These are phyloP conservation scores for Aegilops bicornis DNA, from an alignment of 176 grass and related monocot genomes.

Conservation along the genomic window DNA sequence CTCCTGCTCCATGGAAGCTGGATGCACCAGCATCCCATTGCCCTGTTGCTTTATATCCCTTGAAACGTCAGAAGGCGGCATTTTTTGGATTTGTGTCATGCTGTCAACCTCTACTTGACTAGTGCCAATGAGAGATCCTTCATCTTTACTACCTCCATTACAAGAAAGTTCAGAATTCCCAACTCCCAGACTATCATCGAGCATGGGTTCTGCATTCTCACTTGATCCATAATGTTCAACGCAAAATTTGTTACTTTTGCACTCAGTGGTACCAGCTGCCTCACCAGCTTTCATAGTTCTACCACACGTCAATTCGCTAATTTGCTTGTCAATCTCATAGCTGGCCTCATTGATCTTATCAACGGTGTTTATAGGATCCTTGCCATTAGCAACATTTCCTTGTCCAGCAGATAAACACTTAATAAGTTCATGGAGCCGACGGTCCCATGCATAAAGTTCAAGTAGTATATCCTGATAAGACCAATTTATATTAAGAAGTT, in stretches of 20 bases:
- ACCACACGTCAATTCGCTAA: constrained; percentile 3
- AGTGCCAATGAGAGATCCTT: constrained; percentile 33
- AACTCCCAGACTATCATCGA: constrained; percentile 26
- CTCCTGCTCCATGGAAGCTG: constrained; percentile 32
- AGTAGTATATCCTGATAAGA: constrained; percentile 84
- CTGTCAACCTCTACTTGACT: constrained; percentile 30
- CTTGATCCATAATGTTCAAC: constrained; percentile 22
- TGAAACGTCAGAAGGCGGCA: constrained; percentile 37
- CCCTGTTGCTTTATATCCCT: constrained; percentile 27
- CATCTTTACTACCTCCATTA: constrained; percentile 26
- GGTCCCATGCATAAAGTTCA: constrained; percentile 84
- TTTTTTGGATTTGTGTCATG: constrained; percentile 23
- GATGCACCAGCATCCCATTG: constrained; percentile 5
- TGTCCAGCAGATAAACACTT: constrained; percentile 36
- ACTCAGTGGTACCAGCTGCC: neutral
- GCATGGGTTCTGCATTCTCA: constrained; percentile 27
- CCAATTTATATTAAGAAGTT: constrained; percentile 78
- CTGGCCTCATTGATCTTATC: constrained; percentile 15
- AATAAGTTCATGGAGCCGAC: constrained; percentile 70
- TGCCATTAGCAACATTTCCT: constrained; percentile 38
- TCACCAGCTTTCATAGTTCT: neutral
- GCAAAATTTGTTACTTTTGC: constrained; percentile 8
- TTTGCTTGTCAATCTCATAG: constrained; percentile 26
- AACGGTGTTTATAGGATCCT: constrained; percentile 18
- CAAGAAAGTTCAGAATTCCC: constrained; percentile 23